These are phyloP conservation scores for Chenopodium formosanum DNA, from an alignment of 148 eudicot genomes.

Conservation along the genomic window DNA sequence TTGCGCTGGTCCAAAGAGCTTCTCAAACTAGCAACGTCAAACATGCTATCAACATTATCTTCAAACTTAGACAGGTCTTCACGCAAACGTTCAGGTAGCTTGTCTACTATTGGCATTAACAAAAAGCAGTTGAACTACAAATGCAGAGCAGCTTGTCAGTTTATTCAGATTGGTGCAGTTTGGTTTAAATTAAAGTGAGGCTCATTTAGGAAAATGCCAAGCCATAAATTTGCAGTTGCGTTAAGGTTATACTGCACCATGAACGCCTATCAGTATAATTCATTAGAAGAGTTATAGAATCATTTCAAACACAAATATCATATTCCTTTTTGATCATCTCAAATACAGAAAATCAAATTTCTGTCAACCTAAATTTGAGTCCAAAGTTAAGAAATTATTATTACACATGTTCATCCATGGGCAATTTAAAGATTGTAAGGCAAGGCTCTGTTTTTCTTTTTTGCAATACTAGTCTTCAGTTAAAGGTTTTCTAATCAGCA, in stretches of 20 bases:
- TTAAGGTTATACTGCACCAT: too few species aligned
- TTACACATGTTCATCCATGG: neutral
- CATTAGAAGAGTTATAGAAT: neutral
- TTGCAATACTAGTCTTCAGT: too few species aligned
- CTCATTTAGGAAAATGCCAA: too few species aligned
- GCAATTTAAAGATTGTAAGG: neutral
- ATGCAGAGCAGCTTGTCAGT: slow-evolving; percentile 14
- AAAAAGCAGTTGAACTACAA: slow-evolving; percentile 95
- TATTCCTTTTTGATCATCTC: neutral
- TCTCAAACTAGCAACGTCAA: slow-evolving; percentile 63
- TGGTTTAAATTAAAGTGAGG: too few species aligned
- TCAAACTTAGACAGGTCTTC: slow-evolving; percentile 77
- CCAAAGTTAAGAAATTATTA: neutral
- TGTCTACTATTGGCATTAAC: slow-evolving; percentile 93
- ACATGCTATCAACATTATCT: slow-evolving; percentile 68
- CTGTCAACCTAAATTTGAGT: neutral
- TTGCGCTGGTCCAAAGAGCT: slow-evolving; percentile 66
- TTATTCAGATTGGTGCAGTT: neutral
- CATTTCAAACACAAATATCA: neutral
- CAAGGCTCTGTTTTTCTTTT: neutral
- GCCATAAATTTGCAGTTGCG: too few species aligned
- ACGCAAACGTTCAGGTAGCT: slow-evolving; percentile 85
- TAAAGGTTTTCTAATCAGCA: neutral
- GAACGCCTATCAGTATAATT: neutral
- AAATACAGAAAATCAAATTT: neutral